Evolutionary conservation across 2,329 filamentous ascomycete genomes (phyloP).

Genomic region (Phoma sp.): DNA sequence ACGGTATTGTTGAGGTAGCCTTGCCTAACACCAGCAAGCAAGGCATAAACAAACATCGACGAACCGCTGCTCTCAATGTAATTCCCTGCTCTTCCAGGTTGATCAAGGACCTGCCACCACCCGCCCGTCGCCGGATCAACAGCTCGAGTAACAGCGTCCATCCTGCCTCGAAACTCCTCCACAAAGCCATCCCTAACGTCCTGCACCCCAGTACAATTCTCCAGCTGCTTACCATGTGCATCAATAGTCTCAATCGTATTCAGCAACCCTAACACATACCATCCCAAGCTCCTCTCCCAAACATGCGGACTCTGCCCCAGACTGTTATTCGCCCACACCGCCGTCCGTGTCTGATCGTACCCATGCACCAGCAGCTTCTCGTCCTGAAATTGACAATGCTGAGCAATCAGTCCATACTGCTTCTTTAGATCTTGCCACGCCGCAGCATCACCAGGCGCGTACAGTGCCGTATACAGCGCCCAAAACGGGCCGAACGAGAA

Average conservation of each 20-base stretch:
- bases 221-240: no score
- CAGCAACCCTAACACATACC: conserved; percentile 62
- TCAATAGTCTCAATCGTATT: conserved; percentile 56
- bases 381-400: conserved; percentile 49
- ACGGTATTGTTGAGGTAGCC: conserved; percentile 46
- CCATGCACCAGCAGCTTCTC: conserved; percentile 61
- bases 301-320: conserved; percentile 62
- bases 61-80: conserved; percentile 68
- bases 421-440: conserved; percentile 23
- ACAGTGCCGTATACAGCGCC: conserved; percentile 31
- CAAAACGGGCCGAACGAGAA: conserved; percentile 58
- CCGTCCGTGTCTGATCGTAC: conserved; percentile 59
- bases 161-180: background rate
- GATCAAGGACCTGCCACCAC: conserved; percentile 66
- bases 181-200: background rate
- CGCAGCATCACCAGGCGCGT: conserved; percentile 5
- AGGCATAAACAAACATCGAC: conserved; percentile 64
- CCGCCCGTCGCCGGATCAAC: conserved; percentile 48
- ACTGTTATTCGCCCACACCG: conserved; percentile 60
- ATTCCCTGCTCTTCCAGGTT: conserved; percentile 59
- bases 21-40: conserved; percentile 56
- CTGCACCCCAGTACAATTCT: no score
- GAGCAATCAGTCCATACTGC: conserved; percentile 52
- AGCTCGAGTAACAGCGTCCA: conserved; percentile 17
- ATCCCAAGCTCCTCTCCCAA: conserved; percentile 63